Percentiles rank a stretch among this genome's conserved stretches.
phyloP scores from a whole-genome alignment of 805 yeast genomes.

The Yamadazyma philogaea region DNA sequence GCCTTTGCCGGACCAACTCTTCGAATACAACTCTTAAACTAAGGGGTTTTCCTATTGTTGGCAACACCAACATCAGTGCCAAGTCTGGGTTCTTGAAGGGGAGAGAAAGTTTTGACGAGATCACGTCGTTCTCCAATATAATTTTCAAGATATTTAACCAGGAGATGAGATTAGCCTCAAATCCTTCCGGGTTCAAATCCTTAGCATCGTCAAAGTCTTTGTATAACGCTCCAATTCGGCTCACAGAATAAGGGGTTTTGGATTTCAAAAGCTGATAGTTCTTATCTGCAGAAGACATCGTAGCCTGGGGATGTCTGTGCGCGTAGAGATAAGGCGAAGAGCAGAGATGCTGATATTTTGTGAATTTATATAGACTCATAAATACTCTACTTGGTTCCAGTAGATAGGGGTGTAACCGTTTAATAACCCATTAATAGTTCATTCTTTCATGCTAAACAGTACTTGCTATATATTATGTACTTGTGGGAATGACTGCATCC shows the following conservation, averaged over 20 bases:
- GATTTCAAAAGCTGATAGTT: constrained; percentile 7
- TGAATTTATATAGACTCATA: no score
- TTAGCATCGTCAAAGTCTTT: constrained; percentile 30
- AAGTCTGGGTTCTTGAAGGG: constrained; percentile 14
- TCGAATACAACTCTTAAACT: constrained; percentile 23
- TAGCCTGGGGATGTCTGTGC: background rate
- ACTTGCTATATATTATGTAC: no score
- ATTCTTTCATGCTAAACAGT: no score
- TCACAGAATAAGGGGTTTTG: constrained; percentile 9
- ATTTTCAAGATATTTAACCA: constrained; percentile 23
- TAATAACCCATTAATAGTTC: no score
- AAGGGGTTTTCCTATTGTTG: constrained; percentile 31
- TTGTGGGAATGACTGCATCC: no score
- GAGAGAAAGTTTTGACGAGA: constrained; percentile 17
- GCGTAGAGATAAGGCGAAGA: background rate
- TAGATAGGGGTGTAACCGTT: no score
- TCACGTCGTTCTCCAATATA: constrained; percentile 17
- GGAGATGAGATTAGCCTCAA: constrained; percentile 39
- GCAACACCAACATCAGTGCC: constrained; percentile 20
- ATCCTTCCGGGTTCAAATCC: constrained; percentile 40
- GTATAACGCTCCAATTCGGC: constrained; percentile 22
- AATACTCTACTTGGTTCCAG: no score
- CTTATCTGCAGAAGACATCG: background rate
- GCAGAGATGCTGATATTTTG: background rate
- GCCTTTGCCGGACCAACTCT: constrained; percentile 20